Evolutionary conservation across 2,329 filamentous ascomycete genomes (phyloP).

Genomic region (Penicillium freii): DNA sequence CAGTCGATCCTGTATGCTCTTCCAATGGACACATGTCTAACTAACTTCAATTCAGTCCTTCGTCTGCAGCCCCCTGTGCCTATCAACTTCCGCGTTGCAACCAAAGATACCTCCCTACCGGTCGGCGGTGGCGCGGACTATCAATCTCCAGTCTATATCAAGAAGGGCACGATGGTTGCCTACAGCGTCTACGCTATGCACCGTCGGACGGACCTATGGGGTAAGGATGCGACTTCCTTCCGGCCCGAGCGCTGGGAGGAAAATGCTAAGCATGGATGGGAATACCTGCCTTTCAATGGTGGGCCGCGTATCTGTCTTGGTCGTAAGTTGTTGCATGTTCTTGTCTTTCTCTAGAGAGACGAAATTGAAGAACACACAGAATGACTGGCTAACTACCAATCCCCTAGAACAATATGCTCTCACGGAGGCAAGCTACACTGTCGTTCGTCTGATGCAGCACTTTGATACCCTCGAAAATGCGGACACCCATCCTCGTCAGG

Average conservation of each 20-base stretch:
- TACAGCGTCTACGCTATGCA: constrained; percentile 75
- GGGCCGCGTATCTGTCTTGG: constrained; percentile 43
- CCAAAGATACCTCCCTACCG: constrained; percentile 45
- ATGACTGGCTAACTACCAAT: background rate
- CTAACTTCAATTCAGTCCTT: constrained; percentile 29
- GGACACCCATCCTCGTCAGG: constrained; percentile 28
- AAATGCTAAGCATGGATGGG: constrained; percentile 35
- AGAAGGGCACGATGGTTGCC: constrained; percentile 62
- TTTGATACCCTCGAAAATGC: constrained; percentile 39
- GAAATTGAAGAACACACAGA: background rate
- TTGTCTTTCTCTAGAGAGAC: background rate
- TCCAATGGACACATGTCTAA: background rate
- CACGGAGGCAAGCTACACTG: constrained; percentile 42
- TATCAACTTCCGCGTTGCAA: constrained; percentile 44
- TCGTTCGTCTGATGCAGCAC: constrained; percentile 39
- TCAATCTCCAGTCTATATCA: constrained; percentile 60
- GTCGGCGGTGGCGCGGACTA: constrained; percentile 60
- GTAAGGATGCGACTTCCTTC: constrained; percentile 46
- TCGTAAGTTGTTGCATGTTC: constrained; percentile 27
- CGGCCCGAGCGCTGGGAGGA: constrained; percentile 52
- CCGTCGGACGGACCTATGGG: constrained; percentile 55
- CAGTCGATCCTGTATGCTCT: background rate
- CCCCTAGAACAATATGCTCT: constrained; percentile 44
- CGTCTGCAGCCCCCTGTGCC: constrained; percentile 49
- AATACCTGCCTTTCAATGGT: constrained; percentile 41